These are phyloP conservation scores for Rhodotorula mucilaginosa DNA, from an alignment of 1,284 basidiomycete species.

Conservation along the genomic window DNA sequence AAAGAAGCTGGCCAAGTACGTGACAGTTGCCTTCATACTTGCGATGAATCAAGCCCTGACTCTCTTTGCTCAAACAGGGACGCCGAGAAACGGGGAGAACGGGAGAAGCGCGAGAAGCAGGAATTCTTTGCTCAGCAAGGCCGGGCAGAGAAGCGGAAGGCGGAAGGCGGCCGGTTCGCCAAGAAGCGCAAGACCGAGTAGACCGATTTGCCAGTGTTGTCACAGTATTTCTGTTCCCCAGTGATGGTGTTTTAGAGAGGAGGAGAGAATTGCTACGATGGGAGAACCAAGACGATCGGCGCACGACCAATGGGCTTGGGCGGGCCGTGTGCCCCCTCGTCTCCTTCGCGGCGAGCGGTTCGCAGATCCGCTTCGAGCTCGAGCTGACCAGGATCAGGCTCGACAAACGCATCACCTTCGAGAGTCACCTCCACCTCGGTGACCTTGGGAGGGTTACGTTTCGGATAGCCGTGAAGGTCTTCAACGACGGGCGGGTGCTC, in stretches of 20 bases:
- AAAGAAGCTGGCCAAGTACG: conserved; percentile 27
- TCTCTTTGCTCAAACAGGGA: conserved; percentile 8
- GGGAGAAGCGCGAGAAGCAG: conserved; percentile 32
- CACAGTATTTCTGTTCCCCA: neutral
- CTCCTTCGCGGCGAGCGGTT: conserved; percentile 8
- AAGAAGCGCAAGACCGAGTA: conserved; percentile 29
- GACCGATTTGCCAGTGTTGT: neutral
- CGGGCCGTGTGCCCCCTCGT: conserved; percentile 13
- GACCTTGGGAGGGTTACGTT: neutral
- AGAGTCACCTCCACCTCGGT: conserved; percentile 12
- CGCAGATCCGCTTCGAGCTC: conserved; percentile 21
- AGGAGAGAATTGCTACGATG: conserved; percentile 6
- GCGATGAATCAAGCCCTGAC: too few species aligned
- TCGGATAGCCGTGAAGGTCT: neutral
- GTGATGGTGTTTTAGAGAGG: neutral
- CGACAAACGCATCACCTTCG: conserved; percentile 2
- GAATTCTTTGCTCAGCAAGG: conserved; percentile 28
- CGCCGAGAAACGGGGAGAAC: conserved; percentile 25
- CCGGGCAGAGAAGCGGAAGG: conserved; percentile 29
- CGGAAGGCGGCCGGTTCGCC: conserved; percentile 17
- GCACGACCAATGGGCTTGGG: conserved; percentile 7
- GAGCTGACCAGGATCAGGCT: conserved; percentile 5
- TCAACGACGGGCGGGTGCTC: neutral
- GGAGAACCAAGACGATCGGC: conserved; percentile 7
- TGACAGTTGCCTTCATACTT: neutral